Base-by-base conservation (phyloP, 345 rosid species). In the Populus deltoides region DNA sequence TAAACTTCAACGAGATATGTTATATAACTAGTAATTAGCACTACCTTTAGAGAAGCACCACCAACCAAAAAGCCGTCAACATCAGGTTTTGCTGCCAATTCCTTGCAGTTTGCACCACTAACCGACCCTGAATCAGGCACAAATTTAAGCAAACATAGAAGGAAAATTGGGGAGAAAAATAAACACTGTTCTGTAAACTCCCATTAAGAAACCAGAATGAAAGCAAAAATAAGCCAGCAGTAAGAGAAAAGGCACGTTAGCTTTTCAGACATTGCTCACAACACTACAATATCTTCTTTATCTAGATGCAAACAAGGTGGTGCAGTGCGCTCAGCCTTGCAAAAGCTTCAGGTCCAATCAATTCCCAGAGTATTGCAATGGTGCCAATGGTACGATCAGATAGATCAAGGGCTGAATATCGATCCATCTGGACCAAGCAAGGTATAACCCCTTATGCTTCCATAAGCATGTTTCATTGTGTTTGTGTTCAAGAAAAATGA, bases 21-120 rank as follows among this genome's bases (percentile, higher is more conserved):
- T 3, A n/a, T 29, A 68, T 29, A 31, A 16, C 9, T 45, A 3
- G 73, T 33, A 33, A n/a, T 27, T 10, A 22, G 43, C 39, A 41
- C 29, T 83, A 92, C 94, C 94, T 93, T 93, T 25, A 93, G 87
- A 49, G 97, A 89, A 77, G 97, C 97, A 71, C 97, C 97, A 65
- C 97, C 97, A 49, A 93, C 97, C 86, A 93, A 87, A 87, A 93
- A 93, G 71, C 97, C 97, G 85, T 93, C 97, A 57, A 91, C 90
- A 86, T 93, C 94, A 18, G 92, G 84, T 66, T 91, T 88, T 25
- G 81, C 87, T 53, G 89, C 94, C 85, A 93, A 86, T 81, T 90
- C 97, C 85, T 90, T 93, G 90, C 93, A 87, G 89, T 91, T 93
- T 78, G 86, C 92, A 76, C 91, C 97, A 82, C 69, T 93, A 59